Evolutionary conservation across 139 green algal genomes (phyloP).

Genomic region (Chlorella sp.): DNA sequence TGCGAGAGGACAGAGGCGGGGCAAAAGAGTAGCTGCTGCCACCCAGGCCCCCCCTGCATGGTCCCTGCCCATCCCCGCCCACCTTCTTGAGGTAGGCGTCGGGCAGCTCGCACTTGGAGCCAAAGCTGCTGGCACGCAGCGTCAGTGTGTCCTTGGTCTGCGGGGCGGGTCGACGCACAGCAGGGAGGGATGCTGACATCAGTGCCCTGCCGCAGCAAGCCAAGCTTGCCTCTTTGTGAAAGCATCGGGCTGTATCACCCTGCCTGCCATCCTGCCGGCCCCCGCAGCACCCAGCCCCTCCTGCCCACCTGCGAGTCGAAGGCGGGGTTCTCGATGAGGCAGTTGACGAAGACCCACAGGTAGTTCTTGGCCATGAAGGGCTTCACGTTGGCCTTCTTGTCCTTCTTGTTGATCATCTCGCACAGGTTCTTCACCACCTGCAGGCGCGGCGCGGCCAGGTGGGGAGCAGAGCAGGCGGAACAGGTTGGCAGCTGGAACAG

Average conservation of each 20-base stretch:
- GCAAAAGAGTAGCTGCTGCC: too few species aligned
- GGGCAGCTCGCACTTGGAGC: slow-evolving; percentile 92
- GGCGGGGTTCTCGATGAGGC: slow-evolving; percentile 96
- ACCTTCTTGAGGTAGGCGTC: slow-evolving; percentile 92
- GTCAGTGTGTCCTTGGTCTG: slow-evolving; percentile 99
- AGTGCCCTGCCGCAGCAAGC: too few species aligned
- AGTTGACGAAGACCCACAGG: slow-evolving; percentile 98
- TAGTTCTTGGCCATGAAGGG: slow-evolving; percentile 98
- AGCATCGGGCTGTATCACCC: too few species aligned
- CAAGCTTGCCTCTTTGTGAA: too few species aligned
- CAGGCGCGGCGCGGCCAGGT: too few species aligned
- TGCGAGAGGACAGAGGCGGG: too few species aligned
- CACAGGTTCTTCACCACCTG: slow-evolving; percentile 65
- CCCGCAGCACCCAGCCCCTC: not conserved
- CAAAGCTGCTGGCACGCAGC: slow-evolving; percentile 88
- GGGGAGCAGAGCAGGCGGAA: too few species aligned
- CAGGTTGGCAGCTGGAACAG: too few species aligned
- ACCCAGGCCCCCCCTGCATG: too few species aligned
- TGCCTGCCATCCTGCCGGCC: not conserved
- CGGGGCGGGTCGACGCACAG: not conserved
- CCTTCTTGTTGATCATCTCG: slow-evolving; percentile 96
- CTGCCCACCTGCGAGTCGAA: slow-evolving; percentile 95
- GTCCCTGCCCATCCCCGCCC: too few species aligned
- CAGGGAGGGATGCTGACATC: too few species aligned
- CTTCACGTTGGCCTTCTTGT: slow-evolving; percentile 89